These are phyloP conservation scores for Fusarium metavorans DNA, from an alignment of 2,329 filamentous ascomycete genomes.

Conservation along the genomic window DNA sequence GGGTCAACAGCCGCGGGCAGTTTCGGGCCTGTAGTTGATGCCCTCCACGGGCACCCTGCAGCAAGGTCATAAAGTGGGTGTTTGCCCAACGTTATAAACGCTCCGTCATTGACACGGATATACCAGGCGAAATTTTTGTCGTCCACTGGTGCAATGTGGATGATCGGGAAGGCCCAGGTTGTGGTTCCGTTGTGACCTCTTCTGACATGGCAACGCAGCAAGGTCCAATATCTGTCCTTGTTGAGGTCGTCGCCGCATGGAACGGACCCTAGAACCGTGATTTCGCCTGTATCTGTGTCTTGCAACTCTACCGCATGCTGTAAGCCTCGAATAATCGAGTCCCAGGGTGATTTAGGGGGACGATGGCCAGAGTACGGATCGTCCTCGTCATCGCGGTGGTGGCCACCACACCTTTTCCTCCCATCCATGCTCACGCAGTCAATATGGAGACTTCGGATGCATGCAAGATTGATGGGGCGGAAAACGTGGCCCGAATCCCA, in stretches of 20 bases:
- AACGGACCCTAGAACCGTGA: neutral
- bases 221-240: neutral
- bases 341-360: neutral
- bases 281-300: neutral
- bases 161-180: conserved; percentile 11
- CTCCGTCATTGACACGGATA: neutral
- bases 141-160: neutral
- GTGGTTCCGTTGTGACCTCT: neutral
- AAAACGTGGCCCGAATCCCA: neutral
- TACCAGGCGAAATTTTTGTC: neutral
- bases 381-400: neutral
- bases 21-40: neutral
- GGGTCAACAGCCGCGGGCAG: neutral
- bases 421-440: neutral
- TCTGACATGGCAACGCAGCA: conserved; percentile 1
- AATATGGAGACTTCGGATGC: neutral
- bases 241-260: neutral
- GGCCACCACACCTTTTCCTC: neutral
- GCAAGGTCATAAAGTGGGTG: neutral
- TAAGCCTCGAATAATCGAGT: neutral
- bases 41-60: conserved; percentile 1
- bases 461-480: neutral
- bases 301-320: neutral
- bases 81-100: neutral
- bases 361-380: neutral